Evolutionary conservation across 306 rosid species (phyloP), one percentile per base, ranked within the genome.

Genomic region (Dalbergia cultrata): DNA sequence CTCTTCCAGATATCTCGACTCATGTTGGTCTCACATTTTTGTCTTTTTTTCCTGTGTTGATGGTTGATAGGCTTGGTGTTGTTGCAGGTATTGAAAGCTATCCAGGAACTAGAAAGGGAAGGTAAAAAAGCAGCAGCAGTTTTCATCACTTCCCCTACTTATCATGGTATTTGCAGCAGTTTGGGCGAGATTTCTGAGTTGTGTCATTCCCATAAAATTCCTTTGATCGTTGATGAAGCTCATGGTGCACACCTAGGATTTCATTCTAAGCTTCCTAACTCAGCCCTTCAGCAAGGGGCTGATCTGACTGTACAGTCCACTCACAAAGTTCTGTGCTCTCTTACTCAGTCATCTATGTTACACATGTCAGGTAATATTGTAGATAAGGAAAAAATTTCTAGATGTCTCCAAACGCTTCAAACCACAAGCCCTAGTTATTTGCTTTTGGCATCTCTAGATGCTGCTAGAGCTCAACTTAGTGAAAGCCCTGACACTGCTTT

Each of bases 191-290:
- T 94, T 77, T 89, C 92, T 22, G 83, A 65, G 65, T 66, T 94
- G 33, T 94, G 98, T 80, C 97, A 91, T 83, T 87, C 90, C 76
- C 86, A 43, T 63, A 89, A 86, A 63, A 88, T 94, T 84, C 97
- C 97, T 76, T 77, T 94, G 69, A 88, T 92, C 9, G 97, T 94
- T 35, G 98, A 94, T 82, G 98, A 92, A 88, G 98, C 98, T 75
- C 98, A 94, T 21, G 98, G 97, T 19, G 95, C 97, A 74, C 97
- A 94, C 81, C 85, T 92, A 5, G 98, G 97, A 61, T 88, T 94
- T 76, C 97, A 94, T 77, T 81, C 97, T 34, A 80, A 85, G 58
- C 78, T 91, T 50, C 98, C 98, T 41, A 77, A 75, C 54, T 91
- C 98, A 5, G 97, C 97, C 34, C 91, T 93, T 74, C 90, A 87